These are phyloP conservation scores for Colletotrichum phormii DNA, from an alignment of 2,329 filamentous ascomycete genomes.

Conservation along the genomic window DNA sequence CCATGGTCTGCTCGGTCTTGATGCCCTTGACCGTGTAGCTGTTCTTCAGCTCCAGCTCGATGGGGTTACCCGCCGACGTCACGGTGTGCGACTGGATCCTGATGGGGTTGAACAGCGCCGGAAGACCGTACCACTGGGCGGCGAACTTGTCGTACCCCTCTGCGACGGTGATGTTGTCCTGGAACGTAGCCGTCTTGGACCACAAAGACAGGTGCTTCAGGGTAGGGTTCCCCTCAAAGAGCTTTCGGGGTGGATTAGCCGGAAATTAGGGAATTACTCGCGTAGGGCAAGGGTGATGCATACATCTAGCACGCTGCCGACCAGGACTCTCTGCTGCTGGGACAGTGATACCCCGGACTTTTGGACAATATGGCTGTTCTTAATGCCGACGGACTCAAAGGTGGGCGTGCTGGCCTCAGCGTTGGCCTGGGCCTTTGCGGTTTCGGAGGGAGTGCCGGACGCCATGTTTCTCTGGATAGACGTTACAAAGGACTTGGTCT, in stretches of 20 bases:
- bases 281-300: constrained; percentile 16
- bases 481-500: constrained; percentile 32
- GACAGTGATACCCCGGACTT: constrained; percentile 62
- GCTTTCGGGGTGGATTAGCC: constrained; percentile 43
- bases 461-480: constrained; percentile 42
- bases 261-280: too few relatives aligned
- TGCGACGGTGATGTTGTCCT: constrained; percentile 69
- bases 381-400: constrained; percentile 53
- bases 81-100: constrained; percentile 66
- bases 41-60: constrained; percentile 60
- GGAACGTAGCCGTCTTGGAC: constrained; percentile 67
- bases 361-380: constrained; percentile 65
- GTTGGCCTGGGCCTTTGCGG: constrained; percentile 41
- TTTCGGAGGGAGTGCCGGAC: constrained; percentile 42
- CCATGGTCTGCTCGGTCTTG: constrained; percentile 46
- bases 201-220: constrained; percentile 70
- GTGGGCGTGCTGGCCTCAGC: constrained; percentile 33
- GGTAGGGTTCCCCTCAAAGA: constrained; percentile 70
- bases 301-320: constrained; percentile 69
- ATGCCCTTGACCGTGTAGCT: constrained; percentile 50
- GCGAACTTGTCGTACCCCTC: constrained; percentile 63
- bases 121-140: constrained; percentile 68
- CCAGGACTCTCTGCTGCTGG: constrained; percentile 62
- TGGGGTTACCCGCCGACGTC: constrained; percentile 67
- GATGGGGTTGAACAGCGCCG: constrained; percentile 68